phyloP scores from a whole-genome alignment of 2,329 filamentous ascomycete genomes.

The Phaeosphaeriaceae sp. region DNA sequence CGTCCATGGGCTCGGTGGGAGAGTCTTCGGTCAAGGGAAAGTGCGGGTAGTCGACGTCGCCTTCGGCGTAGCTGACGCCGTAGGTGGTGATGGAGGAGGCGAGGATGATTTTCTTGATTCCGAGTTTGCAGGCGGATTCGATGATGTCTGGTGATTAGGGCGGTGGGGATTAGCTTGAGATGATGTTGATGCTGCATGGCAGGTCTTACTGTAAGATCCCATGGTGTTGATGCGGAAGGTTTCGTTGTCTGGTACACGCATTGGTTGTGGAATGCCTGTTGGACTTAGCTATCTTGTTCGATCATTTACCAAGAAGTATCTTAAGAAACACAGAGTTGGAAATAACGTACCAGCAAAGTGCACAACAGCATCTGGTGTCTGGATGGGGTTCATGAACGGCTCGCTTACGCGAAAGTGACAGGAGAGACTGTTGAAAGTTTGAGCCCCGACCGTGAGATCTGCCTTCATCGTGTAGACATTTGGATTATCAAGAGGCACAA shows the following conservation, averaged over 20 bases:
- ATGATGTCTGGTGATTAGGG: constrained; percentile 54
- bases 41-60: constrained; percentile 60
- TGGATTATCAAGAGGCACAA: constrained; percentile 53
- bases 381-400: constrained; percentile 42
- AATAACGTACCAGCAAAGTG: constrained; percentile 61
- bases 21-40: constrained; percentile 67
- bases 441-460: constrained; percentile 62
- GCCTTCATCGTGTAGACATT: constrained; percentile 61
- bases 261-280: constrained; percentile 57
- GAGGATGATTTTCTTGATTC: constrained; percentile 67
- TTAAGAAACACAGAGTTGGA: too few species aligned
- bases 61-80: constrained; percentile 64
- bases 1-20: constrained; percentile 65
- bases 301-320: too few species aligned
- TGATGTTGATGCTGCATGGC: not conserved
- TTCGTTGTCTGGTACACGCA: constrained; percentile 67
- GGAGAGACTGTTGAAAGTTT: constrained; percentile 63
- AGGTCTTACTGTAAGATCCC: constrained; percentile 52
- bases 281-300: not conserved
- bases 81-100: constrained; percentile 66
- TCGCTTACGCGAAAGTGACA: constrained; percentile 61
- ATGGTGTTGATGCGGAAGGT: constrained; percentile 55
- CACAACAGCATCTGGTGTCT: constrained; percentile 64
- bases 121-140: constrained; percentile 66
- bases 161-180: not conserved